phyloP scores from a whole-genome alignment of 371 early-diverging fungal species.

The Batkoa obscura region DNA sequence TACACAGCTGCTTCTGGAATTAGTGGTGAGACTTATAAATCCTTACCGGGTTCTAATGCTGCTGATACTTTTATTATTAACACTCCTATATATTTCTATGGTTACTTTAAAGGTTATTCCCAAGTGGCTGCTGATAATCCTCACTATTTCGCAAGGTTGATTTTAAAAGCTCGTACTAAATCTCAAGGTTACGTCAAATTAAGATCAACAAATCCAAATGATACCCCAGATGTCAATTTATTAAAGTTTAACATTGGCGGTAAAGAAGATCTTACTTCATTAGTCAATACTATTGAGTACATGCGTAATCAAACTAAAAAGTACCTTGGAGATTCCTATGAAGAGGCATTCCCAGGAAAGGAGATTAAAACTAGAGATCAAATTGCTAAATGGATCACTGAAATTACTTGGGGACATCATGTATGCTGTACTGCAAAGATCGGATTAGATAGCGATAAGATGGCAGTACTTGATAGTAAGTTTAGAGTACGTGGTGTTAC shows the following conservation, averaged over 20 bases:
- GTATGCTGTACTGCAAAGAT: slow-evolving; percentile 15
- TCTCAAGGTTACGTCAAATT: slow-evolving; percentile 1
- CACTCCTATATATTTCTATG: background rate
- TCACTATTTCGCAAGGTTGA: background rate
- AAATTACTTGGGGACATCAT: slow-evolving; percentile 12
- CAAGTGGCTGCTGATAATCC: background rate
- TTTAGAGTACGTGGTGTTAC: slow-evolving; percentile 19
- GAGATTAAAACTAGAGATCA: background rate
- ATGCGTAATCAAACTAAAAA: background rate
- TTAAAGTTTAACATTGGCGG: background rate
- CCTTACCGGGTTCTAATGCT: background rate
- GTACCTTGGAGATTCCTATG: background rate
- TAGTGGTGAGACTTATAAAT: background rate
- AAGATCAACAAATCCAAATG: background rate
- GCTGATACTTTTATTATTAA: slow-evolving; percentile 2
- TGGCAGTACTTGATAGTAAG: slow-evolving; percentile 19
- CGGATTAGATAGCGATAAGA: slow-evolving; percentile 11
- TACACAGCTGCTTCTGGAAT: background rate
- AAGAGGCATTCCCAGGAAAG: background rate
- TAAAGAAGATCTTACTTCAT: background rate
- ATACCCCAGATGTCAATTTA: slow-evolving; percentile 5
- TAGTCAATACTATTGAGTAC: background rate
- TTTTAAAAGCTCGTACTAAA: slow-evolving; percentile 2
- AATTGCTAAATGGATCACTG: background rate
- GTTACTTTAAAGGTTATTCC: background rate